A percentile compares a stretch with the other conserved stretches of the same genome.
Conservation (phyloP, 2,329 filamentous ascomycete species). For the Mycocentrospora acerina region DNA sequence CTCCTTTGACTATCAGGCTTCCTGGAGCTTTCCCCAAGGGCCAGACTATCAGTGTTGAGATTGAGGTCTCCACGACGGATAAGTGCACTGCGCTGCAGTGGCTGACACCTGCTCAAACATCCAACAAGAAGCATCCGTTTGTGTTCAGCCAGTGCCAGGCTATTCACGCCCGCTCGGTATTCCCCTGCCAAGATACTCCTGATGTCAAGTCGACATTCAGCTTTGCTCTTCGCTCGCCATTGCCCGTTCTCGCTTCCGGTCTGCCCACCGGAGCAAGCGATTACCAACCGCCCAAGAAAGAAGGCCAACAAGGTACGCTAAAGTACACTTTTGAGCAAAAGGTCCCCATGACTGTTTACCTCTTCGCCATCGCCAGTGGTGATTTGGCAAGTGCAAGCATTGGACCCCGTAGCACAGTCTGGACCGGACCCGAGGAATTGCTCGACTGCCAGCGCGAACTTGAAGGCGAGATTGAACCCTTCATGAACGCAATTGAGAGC, state of each 20-base stretch:
- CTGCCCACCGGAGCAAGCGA: constrained; percentile 60
- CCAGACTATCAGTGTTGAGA: constrained; percentile 50
- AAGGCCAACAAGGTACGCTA: constrained; percentile 56
- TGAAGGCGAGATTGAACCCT: constrained; percentile 86
- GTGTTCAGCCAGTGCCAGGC: constrained; percentile 99
- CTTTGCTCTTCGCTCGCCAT: constrained; percentile 81
- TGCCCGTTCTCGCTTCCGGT: constrained; percentile 91
- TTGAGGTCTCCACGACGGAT: constrained; percentile 71
- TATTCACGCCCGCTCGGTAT: constrained; percentile 89
- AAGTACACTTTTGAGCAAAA: constrained; percentile 86
- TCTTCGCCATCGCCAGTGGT: constrained; percentile 86
- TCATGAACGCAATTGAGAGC: constrained; percentile 80
- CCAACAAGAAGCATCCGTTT: constrained; percentile 93
- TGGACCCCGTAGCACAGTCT: constrained; percentile 80
- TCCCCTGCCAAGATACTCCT: constrained; percentile 96
- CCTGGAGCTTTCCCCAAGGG: constrained; percentile 50
- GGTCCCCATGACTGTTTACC: constrained; percentile 89
- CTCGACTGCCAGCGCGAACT: constrained; percentile 86
- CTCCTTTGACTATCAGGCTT: constrained; percentile 64
- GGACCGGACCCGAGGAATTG: constrained; percentile 85
- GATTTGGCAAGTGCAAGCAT: constrained; percentile 85
- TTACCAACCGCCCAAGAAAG: constrained; percentile 50
- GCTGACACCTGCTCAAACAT: constrained; percentile 90
- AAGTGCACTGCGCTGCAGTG: constrained; percentile 93
- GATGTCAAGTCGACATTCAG: constrained; percentile 95